phyloP scores from a whole-genome alignment of 495 filamentous ascomycete species.

The Cenococcum geophilum region DNA sequence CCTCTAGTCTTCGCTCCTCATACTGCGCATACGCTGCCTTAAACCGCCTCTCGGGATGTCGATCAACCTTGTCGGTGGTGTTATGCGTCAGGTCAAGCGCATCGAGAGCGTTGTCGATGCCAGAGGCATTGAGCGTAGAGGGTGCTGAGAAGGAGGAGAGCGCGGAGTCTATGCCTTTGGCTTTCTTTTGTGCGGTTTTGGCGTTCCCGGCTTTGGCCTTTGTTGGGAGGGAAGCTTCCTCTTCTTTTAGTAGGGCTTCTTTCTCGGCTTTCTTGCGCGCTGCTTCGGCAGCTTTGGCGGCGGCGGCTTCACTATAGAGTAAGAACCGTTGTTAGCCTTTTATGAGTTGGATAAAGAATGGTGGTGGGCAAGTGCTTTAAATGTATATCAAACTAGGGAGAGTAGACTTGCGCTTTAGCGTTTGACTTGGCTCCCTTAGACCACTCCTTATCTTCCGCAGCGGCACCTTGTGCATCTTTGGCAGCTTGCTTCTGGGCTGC shows the following conservation, averaged over 20 bases:
- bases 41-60: constrained; percentile 77
- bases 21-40: constrained; percentile 84
- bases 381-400: background rate
- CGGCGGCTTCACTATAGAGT: constrained; percentile 67
- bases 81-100: constrained; percentile 62
- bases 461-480: constrained; percentile 60
- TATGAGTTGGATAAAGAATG: background rate
- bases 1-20: constrained; percentile 74
- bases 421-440: constrained; percentile 73
- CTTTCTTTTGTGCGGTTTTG: constrained; percentile 63
- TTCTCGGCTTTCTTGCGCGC: constrained; percentile 85
- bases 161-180: constrained; percentile 42
- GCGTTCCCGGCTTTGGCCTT: constrained; percentile 54
- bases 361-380: background rate
- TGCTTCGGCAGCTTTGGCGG: constrained; percentile 76
- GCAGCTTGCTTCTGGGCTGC: constrained; percentile 70
- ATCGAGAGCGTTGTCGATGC: constrained; percentile 88
- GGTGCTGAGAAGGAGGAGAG: constrained; percentile 36
- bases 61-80: constrained; percentile 61
- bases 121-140: constrained; percentile 64
- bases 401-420: constrained; percentile 67
- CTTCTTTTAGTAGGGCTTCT: constrained; percentile 73
- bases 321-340: background rate
- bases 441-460: constrained; percentile 74
- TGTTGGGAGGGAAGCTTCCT: constrained; percentile 60